Evolutionary conservation across 2,329 filamentous ascomycete species (phyloP), one percentile per base, ranked within the genome.

Genomic region (Diaporthe citrichinensis): DNA sequence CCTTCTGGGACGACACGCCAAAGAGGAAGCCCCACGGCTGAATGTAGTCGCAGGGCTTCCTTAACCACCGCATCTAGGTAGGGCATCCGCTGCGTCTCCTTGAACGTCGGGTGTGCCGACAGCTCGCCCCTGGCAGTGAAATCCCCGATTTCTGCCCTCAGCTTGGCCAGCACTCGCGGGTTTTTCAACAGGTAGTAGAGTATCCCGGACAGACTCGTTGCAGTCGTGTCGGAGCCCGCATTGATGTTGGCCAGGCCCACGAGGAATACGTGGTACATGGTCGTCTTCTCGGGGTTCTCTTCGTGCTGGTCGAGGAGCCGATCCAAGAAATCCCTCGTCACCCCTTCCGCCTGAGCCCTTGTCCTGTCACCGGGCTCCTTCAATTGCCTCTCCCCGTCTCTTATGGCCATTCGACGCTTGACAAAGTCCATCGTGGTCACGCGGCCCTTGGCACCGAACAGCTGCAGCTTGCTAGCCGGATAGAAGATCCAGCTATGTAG

Each of bases 11-110:
- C 88, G 0, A 85, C 82, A 6, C 89, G 84, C 79, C 87, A 86
- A n/a, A 90, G 80, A 4, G 88, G 86, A 15, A 90, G 80, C 5
- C 87, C 88, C 0, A 85, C 85, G 0, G 87, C 86, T 1, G 88
- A 84, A 68, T 89, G 86, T 28, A 91, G 81, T 20, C 90, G 85
- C 25, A 90, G 80, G 0, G 87, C 86, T 78, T 91, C 89, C 71
- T 89, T 89, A 53, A 91, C 86, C 4, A 87, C 85, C 0, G 88
- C 88, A 75, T 90, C 86, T 23, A 90, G 82, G 76, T 90, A 91
- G 0, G 87, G 87, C 79, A 88, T 80, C 62, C 80, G 82, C 23
- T 83, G 85, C 4, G 77, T 83, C 77, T 85, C 84, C 41, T 81
- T 85, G 78, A 83, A 87, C 0, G 80, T 79, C 61, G 68, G 79